phyloP scores from a whole-genome alignment of 352 stramenopile genomes.

The Thalassiosira livingstoniorum region DNA sequence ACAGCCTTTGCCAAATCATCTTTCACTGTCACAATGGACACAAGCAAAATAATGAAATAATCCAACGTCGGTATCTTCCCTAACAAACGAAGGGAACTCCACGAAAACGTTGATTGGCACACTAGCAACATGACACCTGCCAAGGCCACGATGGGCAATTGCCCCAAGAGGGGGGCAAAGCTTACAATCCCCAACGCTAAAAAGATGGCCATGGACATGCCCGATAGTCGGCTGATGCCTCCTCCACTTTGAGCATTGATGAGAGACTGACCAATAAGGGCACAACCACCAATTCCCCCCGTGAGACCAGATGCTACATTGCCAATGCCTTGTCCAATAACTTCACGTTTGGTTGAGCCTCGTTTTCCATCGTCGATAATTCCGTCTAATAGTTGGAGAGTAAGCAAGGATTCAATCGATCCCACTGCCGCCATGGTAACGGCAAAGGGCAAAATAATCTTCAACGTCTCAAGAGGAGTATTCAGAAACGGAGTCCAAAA shows the following conservation, averaged over 20 bases:
- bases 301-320: slow-evolving; percentile 93
- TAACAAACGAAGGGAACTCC: slow-evolving; percentile 72
- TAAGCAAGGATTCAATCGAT: slow-evolving; percentile 94
- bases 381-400: slow-evolving; percentile 89
- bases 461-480: slow-evolving; percentile 74
- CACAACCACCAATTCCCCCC: slow-evolving; percentile 93
- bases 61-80: slow-evolving; percentile 83
- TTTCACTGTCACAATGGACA: slow-evolving; percentile 71
- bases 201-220: slow-evolving; percentile 80
- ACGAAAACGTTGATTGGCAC: slow-evolving; percentile 81
- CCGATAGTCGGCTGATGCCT: slow-evolving; percentile 62
- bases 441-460: slow-evolving; percentile 87
- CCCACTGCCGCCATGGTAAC: slow-evolving; percentile 91
- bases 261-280: slow-evolving; percentile 90
- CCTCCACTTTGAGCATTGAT: slow-evolving; percentile 82
- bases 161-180: slow-evolving; percentile 71
- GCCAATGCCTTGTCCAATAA: slow-evolving; percentile 87
- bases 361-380: slow-evolving; percentile 85
- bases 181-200: slow-evolving; percentile 70
- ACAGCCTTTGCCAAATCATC: slow-evolving; percentile 81
- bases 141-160: slow-evolving; percentile 69
- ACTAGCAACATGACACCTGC: slow-evolving; percentile 84
- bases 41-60: slow-evolving; percentile 73
- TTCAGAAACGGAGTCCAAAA: slow-evolving; percentile 51
- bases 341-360: slow-evolving; percentile 86